These are phyloP conservation scores for Aspergillus spinulosporus DNA, from an alignment of 2,329 filamentous ascomycete species.

Conservation along the genomic window DNA sequence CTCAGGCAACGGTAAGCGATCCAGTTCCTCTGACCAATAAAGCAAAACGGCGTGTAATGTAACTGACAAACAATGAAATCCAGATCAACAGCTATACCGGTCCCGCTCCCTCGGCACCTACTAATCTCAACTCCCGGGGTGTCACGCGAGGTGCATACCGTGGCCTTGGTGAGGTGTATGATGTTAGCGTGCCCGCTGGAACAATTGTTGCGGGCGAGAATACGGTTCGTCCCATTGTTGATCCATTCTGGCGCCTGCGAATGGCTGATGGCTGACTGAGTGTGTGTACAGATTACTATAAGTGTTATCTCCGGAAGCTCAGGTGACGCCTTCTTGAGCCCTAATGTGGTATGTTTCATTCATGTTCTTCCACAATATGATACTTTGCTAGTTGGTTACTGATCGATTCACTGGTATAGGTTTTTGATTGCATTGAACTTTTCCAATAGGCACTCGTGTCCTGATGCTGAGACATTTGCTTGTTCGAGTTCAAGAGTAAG, in stretches of 20 bases:
- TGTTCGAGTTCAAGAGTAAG: no score
- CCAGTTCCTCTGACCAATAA: no score
- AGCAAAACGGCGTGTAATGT: not conserved
- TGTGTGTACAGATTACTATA: constrained; percentile 52
- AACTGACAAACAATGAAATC: not conserved
- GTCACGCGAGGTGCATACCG: constrained; percentile 67
- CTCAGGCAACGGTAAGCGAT: constrained; percentile 44
- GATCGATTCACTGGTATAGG: constrained; percentile 19
- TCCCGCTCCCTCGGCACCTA: constrained; percentile 54
- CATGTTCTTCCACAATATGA: no score
- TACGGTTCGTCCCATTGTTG: constrained; percentile 39
- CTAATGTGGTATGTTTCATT: constrained; percentile 49
- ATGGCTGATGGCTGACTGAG: not conserved
- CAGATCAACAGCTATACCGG: constrained; percentile 57
- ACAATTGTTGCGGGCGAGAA: constrained; percentile 62
- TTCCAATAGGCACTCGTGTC: constrained; percentile 25
- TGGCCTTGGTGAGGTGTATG: constrained; percentile 64
- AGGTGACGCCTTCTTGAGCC: constrained; percentile 57
- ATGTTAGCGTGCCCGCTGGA: constrained; percentile 60
- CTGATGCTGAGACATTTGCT: not conserved
- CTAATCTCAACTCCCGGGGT: constrained; percentile 64
- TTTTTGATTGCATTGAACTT: constrained; percentile 35
- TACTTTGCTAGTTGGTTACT: not conserved
- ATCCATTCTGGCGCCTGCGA: no score
- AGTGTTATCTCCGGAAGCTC: constrained; percentile 59